phyloP scores from a whole-genome alignment of 2,329 filamentous ascomycete species.

The Trichophyton equinum region DNA sequence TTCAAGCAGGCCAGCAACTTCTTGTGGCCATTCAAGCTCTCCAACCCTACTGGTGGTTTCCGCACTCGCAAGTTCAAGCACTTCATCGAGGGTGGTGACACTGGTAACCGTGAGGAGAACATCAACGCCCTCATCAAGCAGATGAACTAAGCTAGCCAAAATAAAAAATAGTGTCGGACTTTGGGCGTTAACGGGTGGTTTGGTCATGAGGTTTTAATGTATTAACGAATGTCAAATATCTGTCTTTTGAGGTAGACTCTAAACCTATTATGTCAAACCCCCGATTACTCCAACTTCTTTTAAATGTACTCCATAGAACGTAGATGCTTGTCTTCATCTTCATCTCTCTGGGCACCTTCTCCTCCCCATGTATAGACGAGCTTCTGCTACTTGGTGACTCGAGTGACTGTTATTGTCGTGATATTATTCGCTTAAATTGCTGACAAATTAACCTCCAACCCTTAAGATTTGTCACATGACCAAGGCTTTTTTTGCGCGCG shows the following conservation, averaged over 20 bases:
- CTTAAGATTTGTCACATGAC: not conserved
- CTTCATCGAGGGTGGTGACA: constrained; percentile 96
- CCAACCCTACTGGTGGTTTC: constrained; percentile 96
- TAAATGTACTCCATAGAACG: too few relatives aligned
- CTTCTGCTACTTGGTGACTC: too few relatives aligned
- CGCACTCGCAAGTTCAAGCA: constrained; percentile 95
- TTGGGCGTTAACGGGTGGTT: constrained; percentile 5
- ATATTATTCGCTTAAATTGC: too few relatives aligned
- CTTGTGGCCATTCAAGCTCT: constrained; percentile 99
- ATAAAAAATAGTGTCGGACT: not conserved
- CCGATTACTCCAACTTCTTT: not conserved
- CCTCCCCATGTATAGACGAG: too few relatives aligned
- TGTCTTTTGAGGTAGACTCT: not conserved
- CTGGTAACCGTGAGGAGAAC: constrained; percentile 96
- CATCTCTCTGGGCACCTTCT: too few relatives aligned
- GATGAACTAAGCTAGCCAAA: constrained; percentile 66
- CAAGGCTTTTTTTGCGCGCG: not conserved
- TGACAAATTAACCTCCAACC: too few relatives aligned
- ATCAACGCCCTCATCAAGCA: constrained; percentile 93
- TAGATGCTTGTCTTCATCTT: too few relatives aligned
- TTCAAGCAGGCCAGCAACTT: constrained; percentile 99
- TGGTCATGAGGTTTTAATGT: constrained; percentile 4
- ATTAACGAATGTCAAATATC: constrained; percentile 4
- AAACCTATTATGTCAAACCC: constrained; percentile 5
- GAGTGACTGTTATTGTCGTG: too few relatives aligned